Evolutionary conservation across 2,329 filamentous ascomycete genomes (phyloP), one percentile per base, ranked within the genome.

Genomic region (Penicillium sp.): DNA sequence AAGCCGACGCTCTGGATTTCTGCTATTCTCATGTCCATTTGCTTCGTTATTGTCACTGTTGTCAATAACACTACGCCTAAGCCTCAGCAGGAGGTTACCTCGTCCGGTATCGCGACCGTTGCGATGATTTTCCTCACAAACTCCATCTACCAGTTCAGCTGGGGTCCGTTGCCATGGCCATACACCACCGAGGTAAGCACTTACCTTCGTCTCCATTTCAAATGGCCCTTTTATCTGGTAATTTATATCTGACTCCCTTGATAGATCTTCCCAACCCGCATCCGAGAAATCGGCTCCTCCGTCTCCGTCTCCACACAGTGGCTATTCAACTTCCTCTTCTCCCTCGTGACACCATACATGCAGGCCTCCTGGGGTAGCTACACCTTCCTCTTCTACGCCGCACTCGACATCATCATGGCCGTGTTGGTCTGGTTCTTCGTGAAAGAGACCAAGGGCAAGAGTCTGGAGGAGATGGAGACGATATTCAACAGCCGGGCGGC

Each of bases 21-120:
- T 1, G 76, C 79, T 1, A 72, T 77, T 21, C 69, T 78, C 29
- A 83, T 83, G 81, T 78, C 76, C 10, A 60, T 65, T 2, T 80
- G 78, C 59, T 82, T 83, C 78, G 73, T 83, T 48, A 78, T 81
- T 44, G 76, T 82, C 13, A 76, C 75, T 1, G 67, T 77, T 8
- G 68, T 82, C 6, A 75, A 78, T 21, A 73, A 75, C 19, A 76
- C 70, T 1, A 72, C 77, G 43, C 78, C 78, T 1, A 51, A 40
- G 28, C 73, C 75, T 0, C 59, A 72, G 19, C 46, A 64, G 5
- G 63, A 69, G 2, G 56, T 74, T 1, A 72, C 78, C 0, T 46
- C 63, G 4, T 56, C 69, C 5, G 75, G 77, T 3, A 76, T 79
- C 36, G 79, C 78, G 0, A 75, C 79, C 1, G 72, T 81, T 14